These are phyloP conservation scores for Microsporum audouinii DNA, from an alignment of 2,329 filamentous ascomycete genomes.

Conservation along the genomic window DNA sequence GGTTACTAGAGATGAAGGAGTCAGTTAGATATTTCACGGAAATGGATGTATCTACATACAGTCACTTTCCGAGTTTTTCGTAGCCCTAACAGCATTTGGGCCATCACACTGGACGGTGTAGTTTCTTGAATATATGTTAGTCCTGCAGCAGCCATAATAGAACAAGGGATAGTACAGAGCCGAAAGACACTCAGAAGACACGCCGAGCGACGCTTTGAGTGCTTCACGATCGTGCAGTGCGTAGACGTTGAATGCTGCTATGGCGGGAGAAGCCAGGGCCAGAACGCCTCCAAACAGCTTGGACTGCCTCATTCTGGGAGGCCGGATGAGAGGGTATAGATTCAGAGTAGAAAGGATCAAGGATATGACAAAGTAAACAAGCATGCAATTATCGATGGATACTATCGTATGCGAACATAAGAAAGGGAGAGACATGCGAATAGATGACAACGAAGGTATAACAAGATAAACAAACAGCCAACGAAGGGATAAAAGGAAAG, in stretches of 20 bases:
- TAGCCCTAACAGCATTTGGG: conserved; percentile 12
- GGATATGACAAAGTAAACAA: neutral
- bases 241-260: conserved; percentile 14
- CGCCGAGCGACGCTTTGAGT: conserved; percentile 9
- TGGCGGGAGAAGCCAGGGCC: neutral
- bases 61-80: conserved; percentile 11
- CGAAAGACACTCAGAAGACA: conserved; percentile 11
- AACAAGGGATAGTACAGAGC: conserved; percentile 12
- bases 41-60: conserved; percentile 4
- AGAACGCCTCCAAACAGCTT: conserved; percentile 1
- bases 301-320: neutral
- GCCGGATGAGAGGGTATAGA: neutral
- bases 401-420: conserved; percentile 1
- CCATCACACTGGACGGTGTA: conserved; percentile 14
- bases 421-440: neutral
- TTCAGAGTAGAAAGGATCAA: neutral
- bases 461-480: neutral
- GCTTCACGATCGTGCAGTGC: conserved; percentile 12
- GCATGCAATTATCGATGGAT: neutral
- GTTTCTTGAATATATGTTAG: conserved; percentile 9
- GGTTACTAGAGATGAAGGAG: conserved; percentile 9
- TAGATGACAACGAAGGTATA: neutral
- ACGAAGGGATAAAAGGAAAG: neutral
- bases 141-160: neutral
- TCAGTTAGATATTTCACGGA: neutral